These are phyloP conservation scores for Penicillium hordei DNA, from an alignment of 2,329 filamentous ascomycete species.

Conservation along the genomic window DNA sequence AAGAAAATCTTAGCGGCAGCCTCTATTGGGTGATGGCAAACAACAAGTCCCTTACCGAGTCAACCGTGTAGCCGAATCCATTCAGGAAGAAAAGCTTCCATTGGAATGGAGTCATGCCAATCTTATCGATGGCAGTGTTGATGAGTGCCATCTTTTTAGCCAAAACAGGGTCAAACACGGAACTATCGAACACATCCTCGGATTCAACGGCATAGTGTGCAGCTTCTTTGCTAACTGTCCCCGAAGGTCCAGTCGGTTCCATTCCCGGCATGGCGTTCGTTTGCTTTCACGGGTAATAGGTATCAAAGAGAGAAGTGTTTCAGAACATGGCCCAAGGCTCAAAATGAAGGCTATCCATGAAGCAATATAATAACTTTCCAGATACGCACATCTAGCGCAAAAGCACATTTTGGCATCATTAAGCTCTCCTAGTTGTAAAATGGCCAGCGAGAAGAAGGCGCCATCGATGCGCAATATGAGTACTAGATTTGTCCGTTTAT, in stretches of 20 bases:
- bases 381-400: background rate
- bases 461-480: background rate
- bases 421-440: background rate
- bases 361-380: background rate
- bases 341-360: background rate
- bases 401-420: background rate
- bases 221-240: background rate
- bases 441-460: background rate
- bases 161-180: background rate
- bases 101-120: background rate
- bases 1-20: background rate
- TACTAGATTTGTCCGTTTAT: background rate
- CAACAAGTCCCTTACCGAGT: background rate
- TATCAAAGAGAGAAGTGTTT: background rate
- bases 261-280: background rate
- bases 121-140: background rate
- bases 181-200: background rate
- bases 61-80: background rate
- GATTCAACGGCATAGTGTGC: background rate
- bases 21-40: background rate
- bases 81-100: background rate
- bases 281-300: background rate
- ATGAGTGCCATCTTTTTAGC: background rate
- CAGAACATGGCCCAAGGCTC: background rate
- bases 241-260: background rate